A percentile compares a stretch with the other conserved stretches of the same genome.
These are phyloP conservation scores for Thalassia testudinum DNA, from an alignment of 116 monocot genomes.

Conservation along the genomic window DNA sequence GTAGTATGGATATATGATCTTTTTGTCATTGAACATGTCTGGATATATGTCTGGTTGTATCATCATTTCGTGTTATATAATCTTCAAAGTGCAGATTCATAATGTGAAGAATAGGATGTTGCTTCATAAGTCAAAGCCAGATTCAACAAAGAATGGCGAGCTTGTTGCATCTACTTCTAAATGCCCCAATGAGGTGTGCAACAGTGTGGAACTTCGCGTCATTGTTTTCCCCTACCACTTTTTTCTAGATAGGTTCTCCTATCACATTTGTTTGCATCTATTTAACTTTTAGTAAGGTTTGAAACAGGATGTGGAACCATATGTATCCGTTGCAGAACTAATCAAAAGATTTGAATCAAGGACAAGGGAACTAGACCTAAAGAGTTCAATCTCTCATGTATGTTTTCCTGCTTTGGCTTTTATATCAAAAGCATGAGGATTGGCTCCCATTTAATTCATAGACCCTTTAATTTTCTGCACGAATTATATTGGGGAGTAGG, in stretches of 20 bases:
- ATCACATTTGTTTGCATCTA: too few relatives aligned
- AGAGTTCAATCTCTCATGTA: constrained; percentile 14
- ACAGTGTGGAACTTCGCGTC: neutral
- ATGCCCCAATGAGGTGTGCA: constrained; percentile 7
- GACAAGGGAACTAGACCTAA: constrained; percentile 45
- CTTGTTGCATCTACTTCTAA: constrained; percentile 12
- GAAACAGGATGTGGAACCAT: constrained; percentile 26
- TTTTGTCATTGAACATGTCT: too few relatives aligned
- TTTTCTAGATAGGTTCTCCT: too few relatives aligned
- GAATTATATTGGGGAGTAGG: too few relatives aligned
- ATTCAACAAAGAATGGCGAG: constrained; percentile 13
- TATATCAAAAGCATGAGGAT: too few relatives aligned
- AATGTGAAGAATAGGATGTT: constrained; percentile 49
- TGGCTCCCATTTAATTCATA: too few relatives aligned
- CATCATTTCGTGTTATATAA: too few relatives aligned
- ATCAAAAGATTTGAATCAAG: constrained; percentile 62
- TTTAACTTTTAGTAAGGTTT: too few relatives aligned
- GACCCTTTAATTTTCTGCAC: too few relatives aligned
- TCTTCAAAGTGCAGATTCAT: constrained; percentile 75
- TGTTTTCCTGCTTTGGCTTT: too few relatives aligned
- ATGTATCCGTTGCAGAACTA: constrained; percentile 62
- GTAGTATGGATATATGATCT: too few relatives aligned
- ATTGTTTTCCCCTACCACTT: neutral
- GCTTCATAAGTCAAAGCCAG: constrained; percentile 62
- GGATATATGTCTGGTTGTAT: too few relatives aligned